Evolutionary conservation across 2,329 filamentous ascomycete species (phyloP).

Genomic region (Pseudonectria foliicola): DNA sequence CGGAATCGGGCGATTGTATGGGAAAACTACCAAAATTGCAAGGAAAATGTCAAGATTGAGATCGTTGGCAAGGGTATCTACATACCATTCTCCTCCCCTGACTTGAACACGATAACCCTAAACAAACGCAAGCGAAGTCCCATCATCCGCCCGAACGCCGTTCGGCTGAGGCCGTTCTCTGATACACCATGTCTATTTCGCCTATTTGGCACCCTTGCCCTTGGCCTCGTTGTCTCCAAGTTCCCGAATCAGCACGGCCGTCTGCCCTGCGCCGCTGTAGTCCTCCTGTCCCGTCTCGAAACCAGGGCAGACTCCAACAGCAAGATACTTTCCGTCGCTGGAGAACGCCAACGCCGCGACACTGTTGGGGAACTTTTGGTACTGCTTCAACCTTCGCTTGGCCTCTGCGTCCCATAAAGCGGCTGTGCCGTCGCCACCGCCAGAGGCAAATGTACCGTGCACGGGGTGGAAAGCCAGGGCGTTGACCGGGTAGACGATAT

Average conservation of each 20-base stretch:
- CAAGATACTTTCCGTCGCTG: slow-evolving; percentile 67
- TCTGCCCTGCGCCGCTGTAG: slow-evolving; percentile 61
- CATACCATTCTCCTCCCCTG: slow-evolving; percentile 17
- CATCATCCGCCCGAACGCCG: slow-evolving; percentile 25
- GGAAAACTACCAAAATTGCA: too few relatives aligned
- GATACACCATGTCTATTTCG: neutral
- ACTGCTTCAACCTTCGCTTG: slow-evolving; percentile 83
- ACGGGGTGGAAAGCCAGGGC: slow-evolving; percentile 81
- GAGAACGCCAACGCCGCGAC: slow-evolving; percentile 74
- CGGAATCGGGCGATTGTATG: too few relatives aligned
- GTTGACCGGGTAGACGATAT: slow-evolving; percentile 88
- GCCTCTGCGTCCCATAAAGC: slow-evolving; percentile 87
- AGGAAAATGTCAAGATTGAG: slow-evolving; percentile 7
- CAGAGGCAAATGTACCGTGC: slow-evolving; percentile 78
- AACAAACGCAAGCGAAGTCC: slow-evolving; percentile 19
- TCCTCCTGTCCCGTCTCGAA: slow-evolving; percentile 85
- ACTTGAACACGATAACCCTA: slow-evolving; percentile 13
- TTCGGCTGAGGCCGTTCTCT: slow-evolving; percentile 15
- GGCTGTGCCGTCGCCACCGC: slow-evolving; percentile 86
- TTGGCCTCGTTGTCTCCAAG: slow-evolving; percentile 83
- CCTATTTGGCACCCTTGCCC: slow-evolving; percentile 67
- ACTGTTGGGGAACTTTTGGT: slow-evolving; percentile 74
- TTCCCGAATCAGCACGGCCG: slow-evolving; percentile 76
- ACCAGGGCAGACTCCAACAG: slow-evolving; percentile 74
- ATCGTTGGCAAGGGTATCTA: slow-evolving; percentile 26